Base-by-base conservation (phyloP, 1,139 yeast species). In the Geotrichum bryndzae region DNA sequence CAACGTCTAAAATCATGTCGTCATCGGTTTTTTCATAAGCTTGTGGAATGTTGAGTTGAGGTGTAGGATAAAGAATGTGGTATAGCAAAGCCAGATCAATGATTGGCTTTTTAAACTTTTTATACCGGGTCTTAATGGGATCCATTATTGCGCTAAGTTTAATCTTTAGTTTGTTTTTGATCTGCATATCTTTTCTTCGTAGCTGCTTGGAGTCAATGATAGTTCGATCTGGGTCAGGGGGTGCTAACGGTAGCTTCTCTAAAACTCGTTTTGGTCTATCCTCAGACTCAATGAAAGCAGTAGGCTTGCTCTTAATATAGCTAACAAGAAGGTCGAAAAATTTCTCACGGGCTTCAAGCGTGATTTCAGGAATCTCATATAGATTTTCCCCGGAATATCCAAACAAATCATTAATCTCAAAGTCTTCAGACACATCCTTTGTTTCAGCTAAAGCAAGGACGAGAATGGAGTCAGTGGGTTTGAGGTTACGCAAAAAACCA, bases 131-230 rank as follows among this genome's bases (percentile, higher is more conserved):
- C 69, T 92, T 91, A 76, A 94, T 87, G 51, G 90, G 77, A 66
- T 94, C 98, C 96, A 94, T 89, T 55, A 95, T 77, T 1, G 90
- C 91, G 11, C 96, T 88, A 38, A 94, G 79, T 72, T 88, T 90
- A 63, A 94, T 85, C 73, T 94, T 95, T 65, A 94, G 78, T 11
- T 88, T 80, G 72, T 94, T 92, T 72, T 90, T 91, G 66, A 91
- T 77, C 70, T 88, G 86, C 78, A 90, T 86, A 72, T 94, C 98
- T 61, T 82, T 80, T 66, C 84, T 83, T 65, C 85, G 90, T 65
- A 81, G 84, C 45, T 83, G 80, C 67, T 82, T 84, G 54, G 77
- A 66, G 59, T 76, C 73, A 3, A 65, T 64, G 58, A 66, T 68
- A 8, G 72, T 63, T 15, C 59, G 53, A 51, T 60, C 63, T 41